phyloP scores from a whole-genome alignment of 2,329 filamentous ascomycete species.

The Cladosporium velox region DNA sequence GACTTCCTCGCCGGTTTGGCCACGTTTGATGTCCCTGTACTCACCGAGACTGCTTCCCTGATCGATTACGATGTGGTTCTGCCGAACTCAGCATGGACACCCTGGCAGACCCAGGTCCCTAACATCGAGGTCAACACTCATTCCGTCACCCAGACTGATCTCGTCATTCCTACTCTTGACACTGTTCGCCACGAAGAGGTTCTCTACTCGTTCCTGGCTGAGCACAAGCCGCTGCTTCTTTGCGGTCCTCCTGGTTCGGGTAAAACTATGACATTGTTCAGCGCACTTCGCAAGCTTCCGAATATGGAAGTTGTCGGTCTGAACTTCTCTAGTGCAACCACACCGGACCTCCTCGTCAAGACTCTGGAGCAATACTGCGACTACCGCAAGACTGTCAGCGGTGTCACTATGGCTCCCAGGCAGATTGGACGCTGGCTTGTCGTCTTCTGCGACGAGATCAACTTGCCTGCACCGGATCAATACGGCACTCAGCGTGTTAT shows the following conservation, averaged over 20 bases:
- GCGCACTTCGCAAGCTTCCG: conserved; percentile 89
- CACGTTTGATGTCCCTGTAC: conserved; percentile 81
- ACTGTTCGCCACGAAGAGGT: conserved; percentile 98
- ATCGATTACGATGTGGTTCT: conserved; percentile 94
- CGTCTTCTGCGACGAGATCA: conserved; percentile 99
- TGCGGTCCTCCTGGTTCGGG: conserved; percentile 97
- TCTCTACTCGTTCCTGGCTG: conserved; percentile 98
- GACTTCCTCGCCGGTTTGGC: conserved; percentile 80
- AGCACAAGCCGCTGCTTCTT: conserved; percentile 94
- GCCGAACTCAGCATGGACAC: conserved; percentile 83
- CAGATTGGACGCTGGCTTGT: conserved; percentile 98
- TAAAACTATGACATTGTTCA: conserved; percentile 99
- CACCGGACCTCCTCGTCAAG: conserved; percentile 95
- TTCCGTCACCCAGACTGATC: conserved; percentile 94
- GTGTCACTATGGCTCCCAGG: conserved; percentile 90
- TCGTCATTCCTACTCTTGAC: conserved; percentile 96
- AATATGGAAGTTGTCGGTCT: conserved; percentile 99
- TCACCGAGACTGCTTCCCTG: conserved; percentile 72
- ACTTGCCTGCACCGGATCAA: conserved; percentile 93
- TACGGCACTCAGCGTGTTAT: conserved; percentile 98
- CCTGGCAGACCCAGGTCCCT: conserved; percentile 94
- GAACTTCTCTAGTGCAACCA: conserved; percentile 98
- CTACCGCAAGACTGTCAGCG: conserved; percentile 97
- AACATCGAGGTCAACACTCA: conserved; percentile 97
- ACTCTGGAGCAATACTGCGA: conserved; percentile 99